Percentiles rank a stretch among this genome's conserved stretches.
These are phyloP conservation scores for Exophiala phaeomuriformis DNA, from an alignment of 2,329 filamentous ascomycete genomes.

Conservation along the genomic window DNA sequence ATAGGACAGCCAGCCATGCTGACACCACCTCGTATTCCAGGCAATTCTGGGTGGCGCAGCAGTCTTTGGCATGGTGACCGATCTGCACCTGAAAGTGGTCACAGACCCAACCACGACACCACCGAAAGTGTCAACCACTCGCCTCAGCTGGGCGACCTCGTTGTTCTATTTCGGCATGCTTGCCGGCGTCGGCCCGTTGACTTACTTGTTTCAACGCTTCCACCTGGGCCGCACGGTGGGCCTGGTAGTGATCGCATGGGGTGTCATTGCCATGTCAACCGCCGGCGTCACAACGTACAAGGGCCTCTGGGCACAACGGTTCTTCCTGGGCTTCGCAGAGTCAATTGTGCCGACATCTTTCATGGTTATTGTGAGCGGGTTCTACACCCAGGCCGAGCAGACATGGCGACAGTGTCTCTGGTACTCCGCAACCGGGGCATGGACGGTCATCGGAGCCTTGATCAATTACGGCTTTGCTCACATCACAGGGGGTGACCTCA, in stretches of 20 bases:
- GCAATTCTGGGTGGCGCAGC: slow-evolving; percentile 66
- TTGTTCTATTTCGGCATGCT: slow-evolving; percentile 62
- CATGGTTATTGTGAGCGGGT: slow-evolving; percentile 56
- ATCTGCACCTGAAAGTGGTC: slow-evolving; percentile 53
- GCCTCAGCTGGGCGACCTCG: slow-evolving; percentile 69
- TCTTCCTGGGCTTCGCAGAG: slow-evolving; percentile 57
- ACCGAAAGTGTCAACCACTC: slow-evolving; percentile 55
- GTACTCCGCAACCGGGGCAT: slow-evolving; percentile 53
- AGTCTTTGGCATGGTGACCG: slow-evolving; percentile 68
- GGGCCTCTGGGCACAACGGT: slow-evolving; percentile 60
- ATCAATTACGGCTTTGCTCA: slow-evolving; percentile 64
- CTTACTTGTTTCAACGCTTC: slow-evolving; percentile 62
- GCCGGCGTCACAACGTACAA: slow-evolving; percentile 57
- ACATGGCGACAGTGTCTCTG: slow-evolving; percentile 59
- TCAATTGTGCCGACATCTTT: slow-evolving; percentile 59
- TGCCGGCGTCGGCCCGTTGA: slow-evolving; percentile 65
- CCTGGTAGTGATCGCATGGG: slow-evolving; percentile 58
- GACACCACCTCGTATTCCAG: slow-evolving; percentile 30
- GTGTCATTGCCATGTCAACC: slow-evolving; percentile 59
- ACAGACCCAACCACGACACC: slow-evolving; percentile 44
- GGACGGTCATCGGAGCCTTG: slow-evolving; percentile 56
- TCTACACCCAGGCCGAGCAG: slow-evolving; percentile 61
- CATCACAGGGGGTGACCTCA: slow-evolving; percentile 48
- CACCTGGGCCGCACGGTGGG: slow-evolving; percentile 58
- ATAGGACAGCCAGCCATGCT: background rate